Evolutionary conservation across 2,329 filamentous ascomycete genomes (phyloP), one percentile per base, ranked within the genome.

Genomic region (Penicillium hesseltinei): DNA sequence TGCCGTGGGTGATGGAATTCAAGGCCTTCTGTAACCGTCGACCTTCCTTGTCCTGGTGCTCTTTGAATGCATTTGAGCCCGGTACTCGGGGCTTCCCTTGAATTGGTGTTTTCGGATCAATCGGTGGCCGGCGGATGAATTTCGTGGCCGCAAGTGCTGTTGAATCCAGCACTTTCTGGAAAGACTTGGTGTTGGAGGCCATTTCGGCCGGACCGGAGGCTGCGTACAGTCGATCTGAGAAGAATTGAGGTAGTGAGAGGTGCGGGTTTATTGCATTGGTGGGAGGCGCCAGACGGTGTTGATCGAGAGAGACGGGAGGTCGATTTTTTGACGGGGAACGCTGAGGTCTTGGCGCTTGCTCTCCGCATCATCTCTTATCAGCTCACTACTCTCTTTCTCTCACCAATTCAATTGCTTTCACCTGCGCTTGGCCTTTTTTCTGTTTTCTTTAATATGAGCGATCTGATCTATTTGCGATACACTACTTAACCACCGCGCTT

Each of bases 1-100:
- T 78, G 58, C 84, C 84, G 63, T 83, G 80, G 5, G 71, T 72
- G 54, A 80, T 64, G 54, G 77, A 75, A 53, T 77, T 75, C 59
- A 81, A 69, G 31, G 80, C 78, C 69, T 78, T 79, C 59, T 71
- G 71, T 65, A 77, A 68, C 65, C 76, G 73, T 40, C 66, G 67
- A 23, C 70, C 69, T 58, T 79, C 76, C 46, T 71, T 71, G 19
- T 58, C 61, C 59, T 70, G 67, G 51, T 73, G 70, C 58, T 72
- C 63, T 62, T 73, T 73, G 62, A 71, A 76, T n/a, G 78, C 77
- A 66, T 75, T 77, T 2, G 78, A 80, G 38, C 65, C 66, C 31
- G 68, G 66, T 44, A 75, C 64, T 46, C 76, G 69, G 42, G 64
- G 59, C 60, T 71, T 75, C 25, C 78, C 78, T 64, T 80, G 78